Conservation (phyloP, 140 eudicot species). For the Bidens hawaiensis region DNA sequence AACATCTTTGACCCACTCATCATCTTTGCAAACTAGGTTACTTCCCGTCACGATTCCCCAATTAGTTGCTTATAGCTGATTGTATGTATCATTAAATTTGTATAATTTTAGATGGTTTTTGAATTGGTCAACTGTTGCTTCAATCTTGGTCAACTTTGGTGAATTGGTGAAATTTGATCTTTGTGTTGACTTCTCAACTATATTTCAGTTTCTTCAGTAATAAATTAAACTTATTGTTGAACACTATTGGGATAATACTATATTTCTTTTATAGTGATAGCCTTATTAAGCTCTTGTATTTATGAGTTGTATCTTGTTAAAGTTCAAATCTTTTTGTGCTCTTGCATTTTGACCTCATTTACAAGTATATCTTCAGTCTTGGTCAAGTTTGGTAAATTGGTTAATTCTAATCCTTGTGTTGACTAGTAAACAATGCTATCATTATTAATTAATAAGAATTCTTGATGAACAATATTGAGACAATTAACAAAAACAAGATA, state of each 20-base stretch:
- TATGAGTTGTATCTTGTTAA: neutral
- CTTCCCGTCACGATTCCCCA: neutral
- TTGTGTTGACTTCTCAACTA: constrained; percentile 1
- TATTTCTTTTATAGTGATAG: neutral
- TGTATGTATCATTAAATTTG: neutral
- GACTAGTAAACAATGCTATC: neutral
- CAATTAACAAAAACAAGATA: neutral
- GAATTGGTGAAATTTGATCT: neutral
- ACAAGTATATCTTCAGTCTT: too few species aligned
- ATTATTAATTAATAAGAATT: neutral
- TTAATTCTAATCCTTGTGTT: neutral
- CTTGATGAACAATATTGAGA: neutral
- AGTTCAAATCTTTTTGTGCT: neutral
- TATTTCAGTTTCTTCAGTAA: neutral
- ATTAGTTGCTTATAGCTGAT: neutral
- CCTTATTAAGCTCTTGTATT: too few species aligned
- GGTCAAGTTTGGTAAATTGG: neutral
- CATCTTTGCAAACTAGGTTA: constrained; percentile 2
- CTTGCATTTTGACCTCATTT: too few species aligned
- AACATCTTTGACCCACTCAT: neutral
- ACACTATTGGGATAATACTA: neutral
- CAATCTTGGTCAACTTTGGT: constrained; percentile 7
- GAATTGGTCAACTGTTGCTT: neutral
- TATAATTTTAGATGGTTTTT: neutral
- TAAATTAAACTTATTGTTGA: neutral